Evolutionary conservation across 441 rosid genomes (phyloP).

Genomic region (Arabidopsis hybrid): DNA sequence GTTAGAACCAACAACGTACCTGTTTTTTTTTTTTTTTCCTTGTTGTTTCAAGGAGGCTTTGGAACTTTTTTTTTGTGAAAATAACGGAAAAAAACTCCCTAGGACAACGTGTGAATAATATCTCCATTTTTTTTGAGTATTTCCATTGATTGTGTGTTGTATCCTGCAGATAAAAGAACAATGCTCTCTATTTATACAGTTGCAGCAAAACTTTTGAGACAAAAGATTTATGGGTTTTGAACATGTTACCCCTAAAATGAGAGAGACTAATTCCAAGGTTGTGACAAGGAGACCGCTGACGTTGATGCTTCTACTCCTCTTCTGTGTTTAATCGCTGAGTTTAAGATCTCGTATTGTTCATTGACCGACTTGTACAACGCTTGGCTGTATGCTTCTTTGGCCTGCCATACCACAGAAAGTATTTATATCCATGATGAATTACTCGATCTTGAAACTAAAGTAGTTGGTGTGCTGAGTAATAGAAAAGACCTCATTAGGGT

Average conservation of each 20-base stretch:
- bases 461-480: background rate
- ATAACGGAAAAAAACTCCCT: conserved; percentile 23
- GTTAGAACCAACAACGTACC: conserved; percentile 39
- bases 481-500: conserved; percentile 78
- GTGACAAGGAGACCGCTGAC: conserved; percentile 70
- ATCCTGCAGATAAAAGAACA: conserved; percentile 36
- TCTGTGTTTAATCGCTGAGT: conserved; percentile 67
- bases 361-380: conserved; percentile 62
- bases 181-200: background rate
- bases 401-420: conserved; percentile 53
- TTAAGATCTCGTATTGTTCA: conserved; percentile 73
- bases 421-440: background rate
- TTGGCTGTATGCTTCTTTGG: conserved; percentile 66
- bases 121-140: conserved; percentile 24
- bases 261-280: conserved; percentile 69
- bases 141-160: conserved; percentile 35
- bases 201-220: conserved; percentile 1
- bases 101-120: conserved; percentile 32
- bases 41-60: conserved; percentile 29
- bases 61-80: background rate
- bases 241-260: conserved; percentile 34
- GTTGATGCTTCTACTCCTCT: conserved; percentile 71
- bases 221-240: background rate
- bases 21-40: background rate
- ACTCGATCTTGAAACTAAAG: background rate